These are phyloP conservation scores for Xylaria intraflava DNA, from an alignment of 495 filamentous ascomycete species.

Conservation along the genomic window DNA sequence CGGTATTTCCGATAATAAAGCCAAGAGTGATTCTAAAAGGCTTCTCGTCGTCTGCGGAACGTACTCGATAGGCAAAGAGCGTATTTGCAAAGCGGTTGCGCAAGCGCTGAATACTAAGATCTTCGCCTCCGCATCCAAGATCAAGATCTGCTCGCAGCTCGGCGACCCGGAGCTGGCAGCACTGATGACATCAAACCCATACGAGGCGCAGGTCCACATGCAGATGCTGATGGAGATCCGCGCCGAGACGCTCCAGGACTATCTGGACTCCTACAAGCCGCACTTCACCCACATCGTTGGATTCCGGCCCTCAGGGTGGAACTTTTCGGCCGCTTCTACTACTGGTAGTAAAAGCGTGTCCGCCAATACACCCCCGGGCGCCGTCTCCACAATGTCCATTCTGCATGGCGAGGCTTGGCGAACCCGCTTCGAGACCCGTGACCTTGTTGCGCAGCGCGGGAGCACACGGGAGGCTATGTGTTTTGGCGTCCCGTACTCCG, in stretches of 20 bases:
- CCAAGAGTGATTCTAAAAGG: constrained; percentile 30
- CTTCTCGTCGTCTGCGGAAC: constrained; percentile 92
- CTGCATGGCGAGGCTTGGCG: constrained; percentile 70
- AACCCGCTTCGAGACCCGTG: constrained; percentile 52
- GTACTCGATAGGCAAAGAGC: constrained; percentile 96
- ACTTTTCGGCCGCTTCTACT: constrained; percentile 60
- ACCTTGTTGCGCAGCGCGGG: constrained; percentile 73
- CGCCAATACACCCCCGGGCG: constrained; percentile 30
- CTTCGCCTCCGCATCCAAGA: constrained; percentile 75
- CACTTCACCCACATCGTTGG: constrained; percentile 83
- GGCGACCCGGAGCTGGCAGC: constrained; percentile 76
- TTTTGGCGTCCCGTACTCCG: constrained; percentile 89
- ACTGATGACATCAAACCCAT: constrained; percentile 70
- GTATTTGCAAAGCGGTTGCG: constrained; percentile 88
- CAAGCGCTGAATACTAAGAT: constrained; percentile 83
- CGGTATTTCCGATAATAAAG: constrained; percentile 1
- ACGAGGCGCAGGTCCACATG: constrained; percentile 94
- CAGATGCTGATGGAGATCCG: constrained; percentile 87
- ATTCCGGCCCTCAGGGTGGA: constrained; percentile 89
- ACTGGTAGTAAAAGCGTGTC: constrained; percentile 10
- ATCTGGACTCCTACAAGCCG: constrained; percentile 67
- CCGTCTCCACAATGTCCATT: constrained; percentile 46
- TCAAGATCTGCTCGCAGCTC: constrained; percentile 73
- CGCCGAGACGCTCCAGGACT: constrained; percentile 79
- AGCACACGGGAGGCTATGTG: constrained; percentile 68